Conservation (phyloP, 2,329 filamentous ascomycete genomes). For the Blumeriella jaapii region DNA sequence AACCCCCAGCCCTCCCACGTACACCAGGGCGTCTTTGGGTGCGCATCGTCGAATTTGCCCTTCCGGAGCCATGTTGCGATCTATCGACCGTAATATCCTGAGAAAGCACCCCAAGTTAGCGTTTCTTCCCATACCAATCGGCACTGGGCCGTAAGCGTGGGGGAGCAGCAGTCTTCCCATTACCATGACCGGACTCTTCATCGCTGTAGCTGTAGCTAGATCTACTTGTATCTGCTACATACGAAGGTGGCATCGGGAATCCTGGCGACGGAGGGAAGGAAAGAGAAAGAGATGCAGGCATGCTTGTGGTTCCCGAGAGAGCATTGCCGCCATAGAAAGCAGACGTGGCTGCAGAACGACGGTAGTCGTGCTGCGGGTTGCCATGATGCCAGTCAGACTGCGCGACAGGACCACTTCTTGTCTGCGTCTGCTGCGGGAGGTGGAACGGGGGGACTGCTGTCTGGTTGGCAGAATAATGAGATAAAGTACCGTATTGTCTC, state of each 20-base stretch:
- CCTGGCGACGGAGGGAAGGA: constrained; percentile 3
- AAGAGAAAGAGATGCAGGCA: neutral
- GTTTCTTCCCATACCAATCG: constrained; percentile 7
- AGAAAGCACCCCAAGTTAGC: constrained; percentile 11
- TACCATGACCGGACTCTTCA: constrained; percentile 10
- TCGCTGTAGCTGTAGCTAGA: constrained; percentile 11
- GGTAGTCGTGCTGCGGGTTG: no score
- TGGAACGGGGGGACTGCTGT: no score
- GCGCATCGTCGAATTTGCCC: no score
- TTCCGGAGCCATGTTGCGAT: neutral
- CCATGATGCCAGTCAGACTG: no score
- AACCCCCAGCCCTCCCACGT: no score
- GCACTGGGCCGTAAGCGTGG: constrained; percentile 8
- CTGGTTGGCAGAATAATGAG: no score
- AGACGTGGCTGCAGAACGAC: no score
- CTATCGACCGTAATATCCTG: constrained; percentile 14
- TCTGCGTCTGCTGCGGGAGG: no score
- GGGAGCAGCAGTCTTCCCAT: constrained; percentile 10
- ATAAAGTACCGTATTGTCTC: constrained; percentile 17
- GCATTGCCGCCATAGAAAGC: neutral
- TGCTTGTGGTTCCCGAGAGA: neutral
- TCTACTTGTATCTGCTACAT: constrained; percentile 16
- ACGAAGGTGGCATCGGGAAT: constrained; percentile 1
- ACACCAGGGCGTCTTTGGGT: no score
- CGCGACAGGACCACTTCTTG: no score